Conservation (phyloP, 352 stramenopile genomes). For the Phytopythium ostracodes region DNA sequence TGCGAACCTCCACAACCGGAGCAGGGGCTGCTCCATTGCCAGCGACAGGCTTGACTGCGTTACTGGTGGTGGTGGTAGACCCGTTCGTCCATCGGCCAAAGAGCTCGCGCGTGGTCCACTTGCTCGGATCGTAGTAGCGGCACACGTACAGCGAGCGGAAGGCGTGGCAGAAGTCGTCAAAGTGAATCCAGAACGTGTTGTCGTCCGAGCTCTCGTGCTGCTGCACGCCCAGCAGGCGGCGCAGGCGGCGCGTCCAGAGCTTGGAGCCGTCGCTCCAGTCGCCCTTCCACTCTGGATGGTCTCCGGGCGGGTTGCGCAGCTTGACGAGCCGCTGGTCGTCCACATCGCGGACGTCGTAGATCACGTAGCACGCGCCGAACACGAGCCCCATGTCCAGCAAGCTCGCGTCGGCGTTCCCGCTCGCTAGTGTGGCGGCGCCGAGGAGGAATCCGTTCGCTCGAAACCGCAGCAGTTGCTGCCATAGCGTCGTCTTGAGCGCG, state of each 20-base stretch:
- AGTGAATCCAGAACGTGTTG: constrained; percentile 95
- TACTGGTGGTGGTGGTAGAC: background rate
- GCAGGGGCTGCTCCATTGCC: background rate
- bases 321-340: constrained; percentile 85
- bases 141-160: constrained; percentile 92
- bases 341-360: constrained; percentile 88
- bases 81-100: constrained; percentile 3
- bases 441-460: constrained; percentile 89
- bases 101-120: constrained; percentile 57
- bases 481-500: constrained; percentile 86
- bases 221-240: constrained; percentile 63
- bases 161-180: constrained; percentile 91
- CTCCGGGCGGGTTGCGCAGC: constrained; percentile 90
- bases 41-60: background rate
- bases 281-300: constrained; percentile 90
- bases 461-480: constrained; percentile 86
- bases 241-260: constrained; percentile 89
- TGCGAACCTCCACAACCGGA: constrained; percentile 16
- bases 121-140: constrained; percentile 88
- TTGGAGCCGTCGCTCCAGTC: constrained; percentile 91
- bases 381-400: constrained; percentile 88
- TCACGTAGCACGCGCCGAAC: constrained; percentile 89
- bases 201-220: constrained; percentile 73
- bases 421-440: constrained; percentile 83
- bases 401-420: constrained; percentile 82